phyloP scores from a whole-genome alignment of 2,329 filamentous ascomycete genomes.

The Emergomyces orientalis region DNA sequence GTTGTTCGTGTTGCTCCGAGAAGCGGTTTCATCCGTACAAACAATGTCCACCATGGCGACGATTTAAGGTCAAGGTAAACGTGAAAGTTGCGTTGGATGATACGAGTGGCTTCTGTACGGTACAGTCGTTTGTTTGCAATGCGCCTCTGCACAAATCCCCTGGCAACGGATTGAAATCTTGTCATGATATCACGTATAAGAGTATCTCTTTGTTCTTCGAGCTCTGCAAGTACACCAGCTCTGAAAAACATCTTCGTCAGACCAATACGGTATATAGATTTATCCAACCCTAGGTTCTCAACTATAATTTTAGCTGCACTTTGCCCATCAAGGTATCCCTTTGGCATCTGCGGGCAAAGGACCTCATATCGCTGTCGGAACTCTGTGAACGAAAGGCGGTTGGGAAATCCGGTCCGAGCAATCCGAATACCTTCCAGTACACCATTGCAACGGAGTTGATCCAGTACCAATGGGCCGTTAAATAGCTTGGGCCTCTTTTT shows the following conservation, averaged over 20 bases:
- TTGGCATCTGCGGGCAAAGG: constrained; percentile 78
- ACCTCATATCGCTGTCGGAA: constrained; percentile 96
- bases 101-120: constrained; percentile 83
- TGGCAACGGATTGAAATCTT: constrained; percentile 81
- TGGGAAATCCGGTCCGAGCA: constrained; percentile 92
- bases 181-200: constrained; percentile 91
- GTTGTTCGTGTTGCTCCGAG: constrained; percentile 86
- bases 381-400: constrained; percentile 81
- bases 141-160: constrained; percentile 80
- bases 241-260: constrained; percentile 97
- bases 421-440: constrained; percentile 98
- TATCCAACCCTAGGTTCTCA: constrained; percentile 77
- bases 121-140: constrained; percentile 90
- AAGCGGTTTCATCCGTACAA: constrained; percentile 89
- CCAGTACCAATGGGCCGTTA: constrained; percentile 81
- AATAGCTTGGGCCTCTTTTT: constrained; percentile 94
- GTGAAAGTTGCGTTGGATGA: constrained; percentile 90
- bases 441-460: constrained; percentile 97
- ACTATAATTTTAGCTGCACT: constrained; percentile 76
- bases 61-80: constrained; percentile 82
- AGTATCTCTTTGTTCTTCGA: constrained; percentile 90
- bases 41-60: constrained; percentile 95
- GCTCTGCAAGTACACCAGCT: constrained; percentile 85
- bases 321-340: constrained; percentile 84
- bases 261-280: constrained; percentile 80